phyloP scores from a whole-genome alignment of 78 protist species.

The Dictyostelium discoideum region DNA sequence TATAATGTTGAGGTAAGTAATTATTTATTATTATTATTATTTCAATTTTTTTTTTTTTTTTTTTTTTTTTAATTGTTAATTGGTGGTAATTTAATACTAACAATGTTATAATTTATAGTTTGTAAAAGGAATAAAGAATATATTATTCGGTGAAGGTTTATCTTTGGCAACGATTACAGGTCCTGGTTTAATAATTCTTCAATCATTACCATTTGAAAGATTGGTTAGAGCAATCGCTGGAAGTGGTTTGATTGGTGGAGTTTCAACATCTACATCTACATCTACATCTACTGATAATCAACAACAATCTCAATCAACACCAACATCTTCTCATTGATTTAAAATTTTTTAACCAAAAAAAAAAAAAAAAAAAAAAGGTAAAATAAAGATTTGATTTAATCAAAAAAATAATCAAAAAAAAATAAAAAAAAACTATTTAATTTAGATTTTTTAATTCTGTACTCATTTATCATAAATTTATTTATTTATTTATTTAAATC shows the following conservation, averaged over 20 bases:
- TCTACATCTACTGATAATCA: not conserved
- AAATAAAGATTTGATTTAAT: no score
- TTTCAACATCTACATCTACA: not conserved
- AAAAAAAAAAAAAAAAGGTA: no score
- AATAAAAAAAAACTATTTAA: no score
- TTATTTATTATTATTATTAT: not conserved
- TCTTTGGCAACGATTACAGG: conserved; percentile 44
- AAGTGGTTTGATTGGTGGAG: not conserved
- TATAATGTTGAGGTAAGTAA: conserved; percentile 33
- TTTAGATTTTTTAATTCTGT: no score
- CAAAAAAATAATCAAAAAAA: no score
- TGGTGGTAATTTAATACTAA: not conserved
- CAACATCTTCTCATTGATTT: not conserved
- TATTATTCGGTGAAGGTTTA: conserved; percentile 56
- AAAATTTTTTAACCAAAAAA: no score
- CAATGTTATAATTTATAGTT: not conserved
- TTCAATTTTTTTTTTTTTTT: not conserved
- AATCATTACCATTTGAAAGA: conserved; percentile 64
- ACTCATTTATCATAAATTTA: no score
- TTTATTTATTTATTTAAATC: no score
- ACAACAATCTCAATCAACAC: not conserved
- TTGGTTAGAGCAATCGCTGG: conserved; percentile 31
- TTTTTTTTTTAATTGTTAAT: not conserved
- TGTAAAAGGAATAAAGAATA: conserved; percentile 48
- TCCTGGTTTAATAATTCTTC: conserved; percentile 57